Conservation (phyloP, 1,284 basidiomycete species). For the Neolentinus lepideus region DNA sequence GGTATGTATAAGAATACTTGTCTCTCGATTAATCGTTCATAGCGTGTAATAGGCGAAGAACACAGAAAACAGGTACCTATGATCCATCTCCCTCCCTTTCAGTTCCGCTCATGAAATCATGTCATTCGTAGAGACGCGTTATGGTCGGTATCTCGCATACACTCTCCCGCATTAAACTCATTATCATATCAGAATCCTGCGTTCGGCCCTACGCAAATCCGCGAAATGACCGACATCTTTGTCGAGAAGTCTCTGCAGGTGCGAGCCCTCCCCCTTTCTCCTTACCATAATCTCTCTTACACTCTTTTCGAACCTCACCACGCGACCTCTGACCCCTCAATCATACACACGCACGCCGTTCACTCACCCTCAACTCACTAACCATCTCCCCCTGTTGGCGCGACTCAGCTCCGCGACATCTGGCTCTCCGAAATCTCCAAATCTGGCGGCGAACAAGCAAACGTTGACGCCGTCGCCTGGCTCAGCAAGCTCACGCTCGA, state of each 20-base stretch:
- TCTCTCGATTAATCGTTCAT: no score
- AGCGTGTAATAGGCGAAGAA: slow-evolving; percentile 23
- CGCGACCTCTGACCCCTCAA: no score
- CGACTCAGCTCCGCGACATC: slow-evolving; percentile 23
- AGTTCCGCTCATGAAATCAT: not conserved
- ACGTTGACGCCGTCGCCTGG: slow-evolving; percentile 33
- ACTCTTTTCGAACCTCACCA: no score
- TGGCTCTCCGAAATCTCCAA: slow-evolving; percentile 14
- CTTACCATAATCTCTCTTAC: no score
- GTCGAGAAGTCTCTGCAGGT: slow-evolving; percentile 45
- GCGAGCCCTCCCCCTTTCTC: no score
- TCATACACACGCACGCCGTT: no score
- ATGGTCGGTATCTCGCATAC: slow-evolving; percentile 31
- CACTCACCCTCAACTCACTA: no score
- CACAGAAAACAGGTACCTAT: slow-evolving; percentile 36
- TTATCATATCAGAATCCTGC: slow-evolving; percentile 60
- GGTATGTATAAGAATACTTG: no score
- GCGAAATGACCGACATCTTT: slow-evolving; percentile 48
- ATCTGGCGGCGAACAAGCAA: slow-evolving; percentile 6
- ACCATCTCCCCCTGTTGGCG: no score
- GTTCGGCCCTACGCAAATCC: slow-evolving; percentile 46
- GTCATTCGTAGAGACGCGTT: slow-evolving; percentile 31
- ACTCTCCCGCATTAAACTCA: no score
- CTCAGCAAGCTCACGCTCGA: slow-evolving; percentile 40
- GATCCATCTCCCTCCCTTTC: not conserved